Conservation (phyloP, 2,329 filamentous ascomycete genomes). For the Arachnopeziza araneosa region DNA sequence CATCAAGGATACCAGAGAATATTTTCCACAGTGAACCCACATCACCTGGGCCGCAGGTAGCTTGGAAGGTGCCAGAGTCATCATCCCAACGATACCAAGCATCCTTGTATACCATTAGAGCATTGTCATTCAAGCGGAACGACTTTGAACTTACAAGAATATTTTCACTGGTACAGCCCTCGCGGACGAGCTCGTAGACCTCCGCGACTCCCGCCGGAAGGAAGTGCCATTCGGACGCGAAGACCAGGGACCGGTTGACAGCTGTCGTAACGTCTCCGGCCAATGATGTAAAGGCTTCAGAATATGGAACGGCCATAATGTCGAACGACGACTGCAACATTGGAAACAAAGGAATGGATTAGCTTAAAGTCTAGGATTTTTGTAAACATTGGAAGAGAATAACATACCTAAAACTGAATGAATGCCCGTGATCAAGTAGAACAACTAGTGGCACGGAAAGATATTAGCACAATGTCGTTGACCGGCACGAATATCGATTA, state of each 20-base stretch:
- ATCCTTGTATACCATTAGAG: neutral
- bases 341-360: neutral
- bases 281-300: neutral
- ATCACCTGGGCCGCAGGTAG: slow-evolving; percentile 7
- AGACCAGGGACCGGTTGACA: slow-evolving; percentile 1
- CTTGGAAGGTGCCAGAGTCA: slow-evolving; percentile 5
- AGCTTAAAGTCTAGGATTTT: neutral
- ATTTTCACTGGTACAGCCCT: neutral
- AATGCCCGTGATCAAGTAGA: neutral
- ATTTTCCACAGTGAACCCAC: slow-evolving; percentile 3
- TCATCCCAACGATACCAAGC: slow-evolving; percentile 5
- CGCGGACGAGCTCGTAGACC: neutral
- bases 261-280: neutral
- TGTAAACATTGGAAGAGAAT: neutral
- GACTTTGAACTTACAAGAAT: slow-evolving; percentile 8
- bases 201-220: slow-evolving; percentile 17
- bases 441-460: neutral
- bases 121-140: neutral
- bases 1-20: slow-evolving; percentile 4
- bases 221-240: slow-evolving; percentile 21
- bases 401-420: neutral
- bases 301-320: neutral
- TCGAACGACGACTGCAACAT: neutral
- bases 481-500: neutral
- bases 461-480: neutral